Conservation (phyloP, 2,329 filamentous ascomycete genomes). For the Tolypocladium ophioglossoides region DNA sequence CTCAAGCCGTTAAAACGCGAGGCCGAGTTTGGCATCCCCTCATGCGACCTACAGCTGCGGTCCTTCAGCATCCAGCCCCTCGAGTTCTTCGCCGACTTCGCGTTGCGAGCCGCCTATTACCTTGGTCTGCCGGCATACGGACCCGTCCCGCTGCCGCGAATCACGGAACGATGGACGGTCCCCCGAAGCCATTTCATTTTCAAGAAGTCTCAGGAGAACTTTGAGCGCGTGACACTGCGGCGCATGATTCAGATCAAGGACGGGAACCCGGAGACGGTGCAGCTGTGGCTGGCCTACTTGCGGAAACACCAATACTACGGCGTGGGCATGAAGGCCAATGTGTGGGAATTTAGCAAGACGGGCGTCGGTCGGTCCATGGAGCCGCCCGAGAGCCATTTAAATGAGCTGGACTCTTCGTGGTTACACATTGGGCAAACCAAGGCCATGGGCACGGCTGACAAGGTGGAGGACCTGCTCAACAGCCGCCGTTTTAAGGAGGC, state of each 20-base stretch:
- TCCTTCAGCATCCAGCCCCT: constrained; percentile 86
- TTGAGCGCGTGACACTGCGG: constrained; percentile 79
- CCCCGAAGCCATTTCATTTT: constrained; percentile 82
- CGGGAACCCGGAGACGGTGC: constrained; percentile 77
- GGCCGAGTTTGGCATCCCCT: constrained; percentile 65
- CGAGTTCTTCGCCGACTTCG: constrained; percentile 92
- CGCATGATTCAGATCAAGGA: constrained; percentile 88
- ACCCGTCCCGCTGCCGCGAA: constrained; percentile 74
- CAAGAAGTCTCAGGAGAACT: constrained; percentile 98
- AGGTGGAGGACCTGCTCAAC: constrained; percentile 47
- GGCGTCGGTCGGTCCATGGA: constrained; percentile 29
- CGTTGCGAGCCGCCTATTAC: constrained; percentile 88
- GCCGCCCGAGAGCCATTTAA: constrained; percentile 9
- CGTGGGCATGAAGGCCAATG: constrained; percentile 98
- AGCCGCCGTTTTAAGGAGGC: constrained; percentile 35
- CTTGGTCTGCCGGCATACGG: constrained; percentile 77
- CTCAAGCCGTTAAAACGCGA: constrained; percentile 71
- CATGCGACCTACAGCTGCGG: constrained; percentile 84
- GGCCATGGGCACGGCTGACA: constrained; percentile 37
- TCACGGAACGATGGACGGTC: constrained; percentile 90
- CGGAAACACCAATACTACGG: constrained; percentile 89
- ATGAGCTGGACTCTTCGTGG: constrained; percentile 41
- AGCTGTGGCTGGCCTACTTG: constrained; percentile 86
- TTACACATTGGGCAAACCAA: constrained; percentile 43
- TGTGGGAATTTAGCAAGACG: constrained; percentile 76